A percentile compares a stretch with the other conserved stretches of the same genome.
phyloP scores from a whole-genome alignment of 2,329 filamentous ascomycete species.

The Pyrenophora graminea region DNA sequence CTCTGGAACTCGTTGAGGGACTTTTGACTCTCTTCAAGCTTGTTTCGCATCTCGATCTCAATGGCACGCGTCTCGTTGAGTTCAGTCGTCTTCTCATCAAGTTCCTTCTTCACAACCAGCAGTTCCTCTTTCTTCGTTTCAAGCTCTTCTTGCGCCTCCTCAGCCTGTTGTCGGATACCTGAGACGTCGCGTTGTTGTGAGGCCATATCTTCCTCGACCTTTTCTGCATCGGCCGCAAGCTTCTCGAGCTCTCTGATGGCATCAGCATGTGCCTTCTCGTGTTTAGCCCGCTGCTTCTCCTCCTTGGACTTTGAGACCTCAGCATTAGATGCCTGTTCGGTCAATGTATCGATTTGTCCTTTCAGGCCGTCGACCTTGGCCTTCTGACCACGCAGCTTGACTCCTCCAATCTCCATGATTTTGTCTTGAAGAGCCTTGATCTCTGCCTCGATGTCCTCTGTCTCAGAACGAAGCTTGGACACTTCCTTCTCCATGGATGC shows the following conservation, averaged over 20 bases:
- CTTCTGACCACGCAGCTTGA: conserved; percentile 87
- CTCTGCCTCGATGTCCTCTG: conserved; percentile 86
- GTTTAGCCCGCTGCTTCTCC: conserved; percentile 86
- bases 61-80: conserved; percentile 85
- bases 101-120: conserved; percentile 75
- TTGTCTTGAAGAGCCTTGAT: conserved; percentile 92
- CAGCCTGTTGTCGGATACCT: conserved; percentile 71
- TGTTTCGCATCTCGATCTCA: conserved; percentile 98
- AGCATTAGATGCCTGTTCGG: conserved; percentile 80
- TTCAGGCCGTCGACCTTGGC: conserved; percentile 85
- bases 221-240: conserved; percentile 73
- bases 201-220: conserved; percentile 76
- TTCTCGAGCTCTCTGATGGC: conserved; percentile 78
- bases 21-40: conserved; percentile 95
- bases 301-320: conserved; percentile 91
- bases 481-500: conserved; percentile 75
- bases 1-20: conserved; percentile 83
- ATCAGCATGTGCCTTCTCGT: conserved; percentile 79
- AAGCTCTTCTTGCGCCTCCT: conserved; percentile 79
- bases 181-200: conserved; percentile 77
- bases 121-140: conserved; percentile 81
- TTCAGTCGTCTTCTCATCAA: conserved; percentile 83
- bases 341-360: conserved; percentile 78
- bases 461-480: conserved; percentile 78
- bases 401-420: conserved; percentile 97